Base-by-base conservation (phyloP, 2,329 filamentous ascomycete species). In the Xylariaceae sp. region DNA sequence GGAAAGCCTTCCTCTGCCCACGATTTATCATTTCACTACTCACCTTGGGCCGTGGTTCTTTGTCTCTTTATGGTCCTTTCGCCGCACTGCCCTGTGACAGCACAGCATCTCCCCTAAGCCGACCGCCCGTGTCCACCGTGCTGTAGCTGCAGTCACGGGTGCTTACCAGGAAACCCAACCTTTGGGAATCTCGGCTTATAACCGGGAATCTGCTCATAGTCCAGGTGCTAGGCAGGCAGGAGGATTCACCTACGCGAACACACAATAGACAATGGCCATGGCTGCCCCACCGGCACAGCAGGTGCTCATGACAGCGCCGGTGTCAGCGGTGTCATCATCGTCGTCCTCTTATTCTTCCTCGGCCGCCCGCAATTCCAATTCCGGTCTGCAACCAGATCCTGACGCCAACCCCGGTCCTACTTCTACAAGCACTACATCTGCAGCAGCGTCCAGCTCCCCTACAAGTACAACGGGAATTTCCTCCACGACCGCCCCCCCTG, bases 261-360 rank as follows among this genome's bases (percentile, higher is more conserved):
- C 48, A 24, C 27, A 13, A 23, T 11, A 20, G 36, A 36, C 35
- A 40, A 33, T 13, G 6, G 50, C 35, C 41, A 53, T 58, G 54
- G 27, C 36, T 2, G 51, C 55, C 47, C 52, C 58, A 56, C 51
- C 35, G 16, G 39, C 44, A 13, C 47, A 20, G 24, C 20, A 43
- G 16, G 37, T 42, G 35, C 29, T 52, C 30, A 11, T 41, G 10
- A 30, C 43, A 26, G n/a, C 23, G 42, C 42, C 55, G 30, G 37
- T 21, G 37, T 16, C 43, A 48, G 42, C 59, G 32, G 58, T 58
- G 59, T 56, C 59, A 58, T 58, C 56, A 55, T 46, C 50, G 15
- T 4, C 41, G 21, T 29, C 47, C 15, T 11, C 36, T 36, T 24
- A 39, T 26, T 23, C 24, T 10, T 43, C 53, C 35, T 29, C 43